Base-by-base conservation (phyloP, 2,329 filamentous ascomycete genomes). In the Fusarium pininemorale region DNA sequence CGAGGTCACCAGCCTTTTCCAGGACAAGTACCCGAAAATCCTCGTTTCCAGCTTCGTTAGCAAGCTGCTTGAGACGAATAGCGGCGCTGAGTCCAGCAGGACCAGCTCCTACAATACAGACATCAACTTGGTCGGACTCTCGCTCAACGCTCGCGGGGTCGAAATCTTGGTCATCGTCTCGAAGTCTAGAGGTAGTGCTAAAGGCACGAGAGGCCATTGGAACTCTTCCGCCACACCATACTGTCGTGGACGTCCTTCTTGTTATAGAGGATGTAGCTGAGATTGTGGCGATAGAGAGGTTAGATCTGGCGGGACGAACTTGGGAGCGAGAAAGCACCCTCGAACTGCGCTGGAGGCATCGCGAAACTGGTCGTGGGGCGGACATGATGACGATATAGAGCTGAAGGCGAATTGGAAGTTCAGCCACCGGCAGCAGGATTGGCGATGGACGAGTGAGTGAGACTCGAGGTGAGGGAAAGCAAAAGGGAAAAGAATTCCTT, bases 31-130 rank as follows among this genome's bases (percentile, higher is more conserved):
- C 96, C 39, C 96, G 90, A 81, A 99, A 98, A 72, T 98, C 95
- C 72, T 98, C 95, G 82, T 98, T 97, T 72, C 96, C 96, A 39
- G 94, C 94, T 80, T 95, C 94, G 80, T 95, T 98, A 76, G 96
- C 96, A 57, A 98, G 88, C 84, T 99, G 96, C 87, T 98, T 98
- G 63, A 99, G 86, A 75, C 94, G 92, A 80, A 99, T 99, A 57
- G 96, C 96, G 53, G 96, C 95, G 77, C 94, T 93, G 75, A 99
- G 89, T 68, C 96, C 96, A 59, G 96, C 94, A 60, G 96, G 96
- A n/a, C 96, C 96, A 82, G 94, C 96, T 79, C 96, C 96, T 61
- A 99, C 91, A 79, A 99, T 98, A 83, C 95, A 97, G 37, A 99
- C 95, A 83, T 99, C 96, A 37, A 99, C 96, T 84, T 96, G 86